Percentiles rank a stretch among this genome's conserved stretches.
These are phyloP conservation scores for Lactifluus rugatus DNA, from an alignment of 768 basidiomycete species.

Conservation along the genomic window DNA sequence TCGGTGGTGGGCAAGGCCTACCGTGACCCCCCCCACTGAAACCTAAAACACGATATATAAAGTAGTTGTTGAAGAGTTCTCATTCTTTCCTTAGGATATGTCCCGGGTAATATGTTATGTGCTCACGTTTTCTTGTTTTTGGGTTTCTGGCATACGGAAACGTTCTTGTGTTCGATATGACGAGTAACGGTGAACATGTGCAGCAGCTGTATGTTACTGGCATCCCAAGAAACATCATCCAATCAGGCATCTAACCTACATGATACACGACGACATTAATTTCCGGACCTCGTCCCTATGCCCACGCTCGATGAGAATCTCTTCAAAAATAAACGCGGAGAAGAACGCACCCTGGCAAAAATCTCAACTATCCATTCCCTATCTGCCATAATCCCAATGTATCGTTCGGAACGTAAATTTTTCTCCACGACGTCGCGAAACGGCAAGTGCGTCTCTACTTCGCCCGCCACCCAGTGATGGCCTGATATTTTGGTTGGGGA, in stretches of 20 bases:
- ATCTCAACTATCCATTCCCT: constrained; percentile 12
- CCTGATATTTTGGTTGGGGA: neutral
- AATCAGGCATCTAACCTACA: neutral
- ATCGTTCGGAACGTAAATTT: neutral
- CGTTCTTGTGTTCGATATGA: neutral
- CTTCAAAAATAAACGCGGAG: neutral
- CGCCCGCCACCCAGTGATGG: neutral
- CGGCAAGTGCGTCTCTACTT: constrained; percentile 1
- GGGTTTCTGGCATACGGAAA: too few relatives aligned
- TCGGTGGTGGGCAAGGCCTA: too few relatives aligned
- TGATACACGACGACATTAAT: neutral
- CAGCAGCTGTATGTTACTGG: neutral
- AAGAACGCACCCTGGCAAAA: neutral
- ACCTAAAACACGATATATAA: too few relatives aligned
- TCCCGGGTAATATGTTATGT: too few relatives aligned
- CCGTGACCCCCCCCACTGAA: too few relatives aligned
- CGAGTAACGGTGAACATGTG: neutral
- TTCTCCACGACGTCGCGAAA: constrained; percentile 6
- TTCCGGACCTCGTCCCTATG: neutral
- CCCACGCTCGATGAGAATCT: neutral
- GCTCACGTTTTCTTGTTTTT: too few relatives aligned
- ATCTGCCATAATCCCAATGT: neutral
- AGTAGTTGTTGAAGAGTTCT: too few relatives aligned
- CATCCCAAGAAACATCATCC: neutral
- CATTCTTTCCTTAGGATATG: too few relatives aligned